Conservation (phyloP, 805 yeast species). For the Schwanniomyces pseudopolymorphus region DNA sequence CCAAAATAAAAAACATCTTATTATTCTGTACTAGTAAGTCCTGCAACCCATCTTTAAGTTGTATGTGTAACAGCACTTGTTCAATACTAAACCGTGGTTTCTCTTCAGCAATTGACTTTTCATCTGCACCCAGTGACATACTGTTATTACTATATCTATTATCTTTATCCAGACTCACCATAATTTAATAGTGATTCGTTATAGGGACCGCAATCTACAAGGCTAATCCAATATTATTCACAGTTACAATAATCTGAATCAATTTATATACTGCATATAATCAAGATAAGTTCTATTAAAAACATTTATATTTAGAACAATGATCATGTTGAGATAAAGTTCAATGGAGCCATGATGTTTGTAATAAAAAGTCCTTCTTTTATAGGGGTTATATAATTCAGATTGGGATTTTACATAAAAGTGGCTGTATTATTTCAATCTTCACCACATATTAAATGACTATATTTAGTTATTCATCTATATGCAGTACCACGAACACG, state of each 20-base stretch:
- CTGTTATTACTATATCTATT: background rate
- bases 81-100: constrained; percentile 26
- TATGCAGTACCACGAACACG: background rate
- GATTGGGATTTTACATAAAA: background rate
- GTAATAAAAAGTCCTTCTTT: background rate
- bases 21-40: constrained; percentile 31
- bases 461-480: background rate
- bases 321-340: background rate
- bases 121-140: background rate
- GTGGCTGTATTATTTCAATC: background rate
- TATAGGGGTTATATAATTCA: background rate
- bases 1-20: constrained; percentile 31
- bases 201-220: background rate
- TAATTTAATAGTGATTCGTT: background rate
- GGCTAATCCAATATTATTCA: no score
- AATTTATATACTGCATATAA: background rate
- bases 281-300: background rate
- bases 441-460: background rate
- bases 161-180: background rate
- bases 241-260: background rate
- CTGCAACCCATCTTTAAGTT: constrained; percentile 22
- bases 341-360: no score
- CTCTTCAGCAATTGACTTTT: background rate
- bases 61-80: constrained; percentile 40
- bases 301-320: background rate